Evolutionary conservation across 495 filamentous ascomycete species (phyloP), one percentile per base, ranked within the genome.

Genomic region (Tuber umbilicatum): DNA sequence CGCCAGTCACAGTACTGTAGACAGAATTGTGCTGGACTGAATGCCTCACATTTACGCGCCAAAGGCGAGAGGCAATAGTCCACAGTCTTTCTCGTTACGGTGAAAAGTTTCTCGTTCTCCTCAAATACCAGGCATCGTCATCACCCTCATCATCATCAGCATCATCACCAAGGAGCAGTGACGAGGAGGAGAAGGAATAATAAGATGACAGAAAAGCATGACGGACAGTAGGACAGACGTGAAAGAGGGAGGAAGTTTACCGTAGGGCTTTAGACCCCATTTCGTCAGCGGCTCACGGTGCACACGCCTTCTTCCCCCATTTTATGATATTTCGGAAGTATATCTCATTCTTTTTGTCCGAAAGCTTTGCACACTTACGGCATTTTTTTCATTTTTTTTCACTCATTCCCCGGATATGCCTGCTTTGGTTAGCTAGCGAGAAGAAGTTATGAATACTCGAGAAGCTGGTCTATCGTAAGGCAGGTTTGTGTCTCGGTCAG

Each of bases 251-350:
- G 55, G 31, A 35, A 17, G 55, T 19, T 64, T 35, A n/a, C n/a
- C n/a, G n/a, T n/a, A 35, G 55, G 55, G 73, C 69, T 74, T 60
- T 77, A 74, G 71, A 70, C 71, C 68, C 69, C 60, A 78, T 79
- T 79, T 79, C 77, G 77, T 79, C 77, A 79, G 77, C 77, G 75
- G 77, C 77, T 78, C 77, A 75, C 75, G 77, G 45, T 14, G 27
- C 55, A 64, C 55, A 64, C 14, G n/a, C 55, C 55, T 35, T 35
- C 27, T 35, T 64, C 55, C 35, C 55, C 16, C 55, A 17, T 64
- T 64, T 64, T 64, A 64, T 35, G 55, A 35, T 35, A 64, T 35
- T 64, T 14, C 55, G 55, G 55, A 31, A 64, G 27, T 64, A 64
- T 64, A 5, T 35, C 55, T 35, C 5, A 17, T 17, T 31, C 16